Conservation (phyloP, 148 eudicot genomes). For the Heliosperma pusillum region DNA sequence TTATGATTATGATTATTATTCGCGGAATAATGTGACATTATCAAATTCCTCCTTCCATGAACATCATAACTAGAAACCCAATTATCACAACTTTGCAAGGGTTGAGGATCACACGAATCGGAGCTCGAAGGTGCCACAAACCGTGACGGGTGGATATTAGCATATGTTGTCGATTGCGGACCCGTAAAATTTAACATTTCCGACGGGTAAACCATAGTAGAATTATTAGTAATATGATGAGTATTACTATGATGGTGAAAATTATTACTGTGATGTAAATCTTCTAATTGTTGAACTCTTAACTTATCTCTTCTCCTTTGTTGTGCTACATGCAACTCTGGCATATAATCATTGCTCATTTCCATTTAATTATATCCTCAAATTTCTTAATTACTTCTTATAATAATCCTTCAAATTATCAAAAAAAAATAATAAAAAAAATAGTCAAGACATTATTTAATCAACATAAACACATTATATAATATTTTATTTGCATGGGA, state of each 20-base stretch:
- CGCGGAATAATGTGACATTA: constrained; percentile 5
- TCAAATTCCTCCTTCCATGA: background rate
- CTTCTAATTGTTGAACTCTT: constrained; percentile 33
- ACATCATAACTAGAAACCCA: constrained; percentile 19
- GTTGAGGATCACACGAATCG: constrained; percentile 13
- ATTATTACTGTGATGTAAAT: background rate
- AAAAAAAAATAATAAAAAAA: too few relatives aligned
- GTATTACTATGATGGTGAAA: background rate
- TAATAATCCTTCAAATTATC: background rate
- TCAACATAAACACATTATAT: background rate
- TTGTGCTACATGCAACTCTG: constrained; percentile 49
- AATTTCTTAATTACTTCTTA: background rate
- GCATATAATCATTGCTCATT: constrained; percentile 23
- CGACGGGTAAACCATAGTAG: background rate
- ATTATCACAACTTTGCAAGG: background rate
- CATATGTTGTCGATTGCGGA: background rate
- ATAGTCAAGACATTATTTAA: background rate
- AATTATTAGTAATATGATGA: too few relatives aligned
- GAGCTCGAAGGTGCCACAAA: constrained; percentile 8
- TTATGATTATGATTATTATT: background rate
- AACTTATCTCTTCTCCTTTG: constrained; percentile 61
- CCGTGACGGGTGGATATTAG: constrained; percentile 28
- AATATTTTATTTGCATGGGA: constrained; percentile 15
- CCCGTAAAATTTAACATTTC: constrained; percentile 21
- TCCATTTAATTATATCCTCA: constrained; percentile 13